A percentile compares a stretch with the other conserved stretches of the same genome.
Evolutionary conservation across 768 basidiomycete genomes (phyloP).

Genomic region (Dentipellis fragilis): DNA sequence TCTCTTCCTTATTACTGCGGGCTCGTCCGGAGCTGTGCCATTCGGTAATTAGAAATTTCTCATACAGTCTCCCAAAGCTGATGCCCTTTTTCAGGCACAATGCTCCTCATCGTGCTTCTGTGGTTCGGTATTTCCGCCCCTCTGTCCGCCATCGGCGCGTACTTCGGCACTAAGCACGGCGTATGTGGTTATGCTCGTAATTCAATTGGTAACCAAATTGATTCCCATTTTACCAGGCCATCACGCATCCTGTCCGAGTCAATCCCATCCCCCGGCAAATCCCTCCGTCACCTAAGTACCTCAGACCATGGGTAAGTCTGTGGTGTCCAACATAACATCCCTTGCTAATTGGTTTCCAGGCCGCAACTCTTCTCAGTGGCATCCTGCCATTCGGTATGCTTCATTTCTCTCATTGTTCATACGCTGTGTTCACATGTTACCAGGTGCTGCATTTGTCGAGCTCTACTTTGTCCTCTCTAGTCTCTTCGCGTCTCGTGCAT

Average conservation of each 20-base stretch:
- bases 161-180: slow-evolving; percentile 79
- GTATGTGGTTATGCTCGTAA: slow-evolving; percentile 31
- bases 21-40: slow-evolving; percentile 92
- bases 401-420: not conserved
- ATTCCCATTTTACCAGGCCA: slow-evolving; percentile 30
- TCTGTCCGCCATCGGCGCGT: slow-evolving; percentile 76
- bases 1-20: slow-evolving; percentile 74
- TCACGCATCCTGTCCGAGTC: slow-evolving; percentile 79
- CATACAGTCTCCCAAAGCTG: not conserved
- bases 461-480: slow-evolving; percentile 87
- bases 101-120: slow-evolving; percentile 71
- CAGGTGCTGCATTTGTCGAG: slow-evolving; percentile 92
- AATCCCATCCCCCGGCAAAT: slow-evolving; percentile 96
- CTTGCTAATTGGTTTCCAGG: slow-evolving; percentile 23
- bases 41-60: slow-evolving; percentile 48
- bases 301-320: slow-evolving; percentile 61
- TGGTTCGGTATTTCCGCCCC: slow-evolving; percentile 97
- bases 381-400: slow-evolving; percentile 79
- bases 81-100: slow-evolving; percentile 44
- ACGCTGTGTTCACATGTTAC: not conserved
- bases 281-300: slow-evolving; percentile 77
- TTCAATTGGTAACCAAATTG: slow-evolving; percentile 5
- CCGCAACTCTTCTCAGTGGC: slow-evolving; percentile 73
- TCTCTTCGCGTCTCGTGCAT: slow-evolving; percentile 84
- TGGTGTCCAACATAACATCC: not conserved